These are phyloP conservation scores for Haematococcus sp. DNA, from an alignment of 139 green algal genomes.

Conservation along the genomic window DNA sequence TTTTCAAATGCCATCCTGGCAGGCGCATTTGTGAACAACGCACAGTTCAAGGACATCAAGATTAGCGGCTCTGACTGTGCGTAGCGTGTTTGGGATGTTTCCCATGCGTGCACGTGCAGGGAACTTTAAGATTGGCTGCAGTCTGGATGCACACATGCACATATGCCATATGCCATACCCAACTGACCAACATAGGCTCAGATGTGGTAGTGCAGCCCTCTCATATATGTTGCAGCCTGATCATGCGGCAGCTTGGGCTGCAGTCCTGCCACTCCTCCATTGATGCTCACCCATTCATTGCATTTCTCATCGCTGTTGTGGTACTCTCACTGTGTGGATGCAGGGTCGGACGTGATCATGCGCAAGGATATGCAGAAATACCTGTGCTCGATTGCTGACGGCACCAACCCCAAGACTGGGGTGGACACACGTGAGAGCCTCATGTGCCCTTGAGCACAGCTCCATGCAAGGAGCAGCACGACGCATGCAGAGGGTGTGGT, in stretches of 20 bases:
- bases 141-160: too few species aligned
- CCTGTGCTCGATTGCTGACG: slow-evolving; percentile 74
- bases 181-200: too few species aligned
- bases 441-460: slow-evolving; percentile 45
- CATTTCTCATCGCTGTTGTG: too few species aligned
- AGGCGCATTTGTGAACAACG: slow-evolving; percentile 73
- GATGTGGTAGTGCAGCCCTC: too few species aligned
- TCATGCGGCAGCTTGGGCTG: too few species aligned
- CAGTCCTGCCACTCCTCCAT: too few species aligned
- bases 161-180: too few species aligned
- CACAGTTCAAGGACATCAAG: slow-evolving; percentile 46
- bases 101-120: slow-evolving; percentile 57
- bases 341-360: slow-evolving; percentile 65
- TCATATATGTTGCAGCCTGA: too few species aligned
- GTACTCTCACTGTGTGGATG: too few species aligned
- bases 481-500: too few species aligned
- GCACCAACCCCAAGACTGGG: slow-evolving; percentile 77
- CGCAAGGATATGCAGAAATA: slow-evolving; percentile 62
- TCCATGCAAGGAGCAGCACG: not conserved
- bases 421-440: slow-evolving; percentile 75
- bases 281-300: too few species aligned
- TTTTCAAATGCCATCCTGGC: slow-evolving; percentile 72
- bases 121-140: slow-evolving; percentile 38
- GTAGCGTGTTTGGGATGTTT: not conserved
- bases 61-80: slow-evolving; percentile 46